Percentiles rank a stretch among this genome's conserved stretches.
These are phyloP conservation scores for Lanmaoa pseudosensibilis DNA, from an alignment of 768 basidiomycete species.

Conservation along the genomic window DNA sequence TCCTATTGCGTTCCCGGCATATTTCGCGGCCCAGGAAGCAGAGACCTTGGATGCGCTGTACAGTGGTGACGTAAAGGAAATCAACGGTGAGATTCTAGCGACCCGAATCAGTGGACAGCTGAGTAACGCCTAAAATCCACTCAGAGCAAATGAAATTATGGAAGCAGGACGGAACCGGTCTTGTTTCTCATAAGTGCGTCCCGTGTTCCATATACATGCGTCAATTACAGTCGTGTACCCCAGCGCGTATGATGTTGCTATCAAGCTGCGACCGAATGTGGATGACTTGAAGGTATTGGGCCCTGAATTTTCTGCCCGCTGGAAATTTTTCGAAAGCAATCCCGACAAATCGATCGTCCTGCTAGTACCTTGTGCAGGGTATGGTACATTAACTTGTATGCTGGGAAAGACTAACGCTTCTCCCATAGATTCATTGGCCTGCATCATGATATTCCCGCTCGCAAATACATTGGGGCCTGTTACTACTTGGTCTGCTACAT, in stretches of 20 bases:
- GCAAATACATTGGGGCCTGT: conserved; percentile 17
- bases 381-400: not conserved
- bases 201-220: not conserved
- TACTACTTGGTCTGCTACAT: conserved; percentile 33
- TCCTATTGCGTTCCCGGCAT: conserved; percentile 30
- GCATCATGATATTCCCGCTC: conserved; percentile 8
- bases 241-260: conserved; percentile 55
- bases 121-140: not conserved
- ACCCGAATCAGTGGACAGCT: conserved; percentile 10
- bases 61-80: conserved; percentile 37
- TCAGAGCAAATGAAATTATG: conserved; percentile 37
- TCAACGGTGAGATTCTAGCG: conserved; percentile 37
- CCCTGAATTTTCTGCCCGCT: conserved; percentile 46
- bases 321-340: conserved; percentile 51
- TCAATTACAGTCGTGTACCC: not conserved
- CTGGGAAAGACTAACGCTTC: not conserved
- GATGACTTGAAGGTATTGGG: conserved; percentile 52
- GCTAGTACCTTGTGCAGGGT: conserved; percentile 45
- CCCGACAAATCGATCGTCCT: conserved; percentile 58
- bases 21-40: conserved; percentile 44
- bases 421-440: conserved; percentile 11
- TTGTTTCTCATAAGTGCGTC: conserved; percentile 56
- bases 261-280: conserved; percentile 53
- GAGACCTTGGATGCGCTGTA: conserved; percentile 51
- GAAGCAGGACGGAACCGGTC: conserved; percentile 43